Conservation (phyloP, 2,329 filamentous ascomycete genomes). For the Dryadomyces sulphureus region DNA sequence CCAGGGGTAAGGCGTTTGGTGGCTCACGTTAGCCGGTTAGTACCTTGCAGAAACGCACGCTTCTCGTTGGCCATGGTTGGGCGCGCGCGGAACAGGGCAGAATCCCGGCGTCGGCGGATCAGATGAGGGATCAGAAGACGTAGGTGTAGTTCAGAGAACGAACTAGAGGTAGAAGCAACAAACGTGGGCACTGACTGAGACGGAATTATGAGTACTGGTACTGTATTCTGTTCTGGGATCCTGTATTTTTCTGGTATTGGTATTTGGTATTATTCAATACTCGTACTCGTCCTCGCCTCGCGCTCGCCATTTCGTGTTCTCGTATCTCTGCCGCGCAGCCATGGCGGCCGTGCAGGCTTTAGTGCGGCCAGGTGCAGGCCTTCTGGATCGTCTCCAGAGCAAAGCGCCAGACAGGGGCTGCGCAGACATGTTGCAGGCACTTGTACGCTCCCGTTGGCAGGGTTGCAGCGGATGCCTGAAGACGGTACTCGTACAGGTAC, state of each 20-base stretch:
- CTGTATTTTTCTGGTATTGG: too few species aligned
- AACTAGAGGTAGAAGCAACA: not conserved
- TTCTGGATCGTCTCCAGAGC: not conserved
- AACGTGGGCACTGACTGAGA: too few species aligned
- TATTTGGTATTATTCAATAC: too few species aligned
- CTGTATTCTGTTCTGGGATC: too few species aligned
- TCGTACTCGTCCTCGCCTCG: not conserved
- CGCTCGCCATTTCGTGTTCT: not conserved
- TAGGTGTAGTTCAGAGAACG: not conserved
- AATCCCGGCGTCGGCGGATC: not conserved
- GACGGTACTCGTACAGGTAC: too few species aligned
- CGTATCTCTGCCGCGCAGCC: not conserved
- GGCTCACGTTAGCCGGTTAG: conserved; percentile 7
- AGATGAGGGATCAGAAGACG: conserved; percentile 1
- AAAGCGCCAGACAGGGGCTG: not conserved
- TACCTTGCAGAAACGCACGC: conserved; percentile 8
- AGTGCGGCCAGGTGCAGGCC: too few species aligned
- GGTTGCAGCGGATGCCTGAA: too few species aligned
- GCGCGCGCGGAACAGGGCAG: not conserved
- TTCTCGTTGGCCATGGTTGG: not conserved
- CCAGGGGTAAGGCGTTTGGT: conserved; percentile 5
- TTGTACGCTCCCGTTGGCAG: too few species aligned
- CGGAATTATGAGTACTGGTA: too few species aligned
- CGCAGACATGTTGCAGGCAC: too few species aligned
- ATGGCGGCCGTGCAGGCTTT: not conserved